Percentiles rank a stretch among this genome's conserved stretches.
phyloP scores from a whole-genome alignment of 1,284 basidiomycete species.

The Xanthoconium separans region DNA sequence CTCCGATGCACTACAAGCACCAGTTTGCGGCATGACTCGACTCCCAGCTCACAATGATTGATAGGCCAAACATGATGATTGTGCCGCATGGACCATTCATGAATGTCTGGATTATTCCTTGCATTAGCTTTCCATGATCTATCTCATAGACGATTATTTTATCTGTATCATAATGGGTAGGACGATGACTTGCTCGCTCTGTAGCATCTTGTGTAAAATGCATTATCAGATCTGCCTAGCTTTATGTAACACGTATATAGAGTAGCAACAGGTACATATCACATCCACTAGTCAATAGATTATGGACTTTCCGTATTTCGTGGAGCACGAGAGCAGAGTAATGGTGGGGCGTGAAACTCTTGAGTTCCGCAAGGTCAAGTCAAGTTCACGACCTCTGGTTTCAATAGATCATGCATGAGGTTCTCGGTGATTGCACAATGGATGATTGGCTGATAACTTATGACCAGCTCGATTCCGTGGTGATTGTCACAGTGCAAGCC shows the following conservation, averaged over 20 bases:
- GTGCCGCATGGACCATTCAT: not conserved
- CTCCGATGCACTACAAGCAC: too few species aligned
- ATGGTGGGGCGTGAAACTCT: too few species aligned
- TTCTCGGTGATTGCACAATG: not conserved
- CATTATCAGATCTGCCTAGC: too few species aligned
- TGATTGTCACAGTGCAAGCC: slow-evolving; percentile 14
- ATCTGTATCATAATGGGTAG: slow-evolving; percentile 2
- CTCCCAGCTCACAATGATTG: not conserved
- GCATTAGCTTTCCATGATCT: not conserved
- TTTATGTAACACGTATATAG: too few species aligned
- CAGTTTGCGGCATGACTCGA: not conserved
- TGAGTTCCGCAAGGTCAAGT: not conserved
- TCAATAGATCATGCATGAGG: too few species aligned
- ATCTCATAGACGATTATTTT: not conserved
- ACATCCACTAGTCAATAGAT: not conserved
- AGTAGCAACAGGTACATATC: not conserved
- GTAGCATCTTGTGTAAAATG: slow-evolving; percentile 1
- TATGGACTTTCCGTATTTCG: not conserved
- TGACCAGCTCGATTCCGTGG: slow-evolving; percentile 11
- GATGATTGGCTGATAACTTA: slow-evolving; percentile 6
- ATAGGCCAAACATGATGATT: not conserved
- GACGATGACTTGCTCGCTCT: slow-evolving; percentile 1
- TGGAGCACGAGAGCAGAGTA: too few species aligned
- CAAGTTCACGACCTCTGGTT: too few species aligned
- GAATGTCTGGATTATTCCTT: not conserved